Conservation (phyloP, 768 basidiomycete genomes). For the Naganishia vaughanmartiniae region DNA sequence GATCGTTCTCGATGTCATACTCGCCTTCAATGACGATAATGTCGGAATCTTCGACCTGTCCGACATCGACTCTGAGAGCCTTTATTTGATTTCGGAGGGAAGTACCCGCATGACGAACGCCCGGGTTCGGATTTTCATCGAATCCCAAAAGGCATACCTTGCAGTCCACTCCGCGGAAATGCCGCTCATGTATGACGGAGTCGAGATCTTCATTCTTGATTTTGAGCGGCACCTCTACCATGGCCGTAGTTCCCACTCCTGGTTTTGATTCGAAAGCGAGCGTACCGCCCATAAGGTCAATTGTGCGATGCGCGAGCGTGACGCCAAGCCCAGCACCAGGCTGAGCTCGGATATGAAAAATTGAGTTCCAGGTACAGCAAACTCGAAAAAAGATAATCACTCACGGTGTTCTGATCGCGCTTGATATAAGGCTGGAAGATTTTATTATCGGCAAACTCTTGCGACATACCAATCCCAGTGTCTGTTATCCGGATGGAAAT, state of each 20-base stretch:
- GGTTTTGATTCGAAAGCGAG: slow-evolving; percentile 41
- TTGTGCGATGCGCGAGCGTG: slow-evolving; percentile 45
- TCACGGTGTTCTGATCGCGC: slow-evolving; percentile 36
- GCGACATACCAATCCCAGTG: slow-evolving; percentile 46
- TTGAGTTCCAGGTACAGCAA: slow-evolving; percentile 25
- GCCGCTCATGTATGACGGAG: slow-evolving; percentile 7
- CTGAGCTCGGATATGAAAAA: neutral
- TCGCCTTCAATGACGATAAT: slow-evolving; percentile 13
- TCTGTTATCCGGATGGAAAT: slow-evolving; percentile 46
- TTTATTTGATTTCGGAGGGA: slow-evolving; percentile 10
- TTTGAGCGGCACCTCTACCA: slow-evolving; percentile 44
- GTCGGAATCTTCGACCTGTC: slow-evolving; percentile 9
- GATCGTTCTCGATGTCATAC: neutral
- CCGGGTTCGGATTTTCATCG: slow-evolving; percentile 1
- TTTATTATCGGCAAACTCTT: slow-evolving; percentile 42
- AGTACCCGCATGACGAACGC: neutral
- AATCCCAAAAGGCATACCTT: slow-evolving; percentile 16
- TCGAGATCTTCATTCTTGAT: slow-evolving; percentile 18
- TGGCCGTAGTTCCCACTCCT: slow-evolving; percentile 42
- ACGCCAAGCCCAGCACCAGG: slow-evolving; percentile 47
- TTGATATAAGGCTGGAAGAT: slow-evolving; percentile 43
- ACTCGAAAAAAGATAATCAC: neutral
- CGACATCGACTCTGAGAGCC: neutral
- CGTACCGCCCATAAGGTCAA: slow-evolving; percentile 49
- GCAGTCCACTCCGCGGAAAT: slow-evolving; percentile 7